Base-by-base conservation (phyloP, 1,139 yeast species). In the Trichomonascaceae sp. region DNA sequence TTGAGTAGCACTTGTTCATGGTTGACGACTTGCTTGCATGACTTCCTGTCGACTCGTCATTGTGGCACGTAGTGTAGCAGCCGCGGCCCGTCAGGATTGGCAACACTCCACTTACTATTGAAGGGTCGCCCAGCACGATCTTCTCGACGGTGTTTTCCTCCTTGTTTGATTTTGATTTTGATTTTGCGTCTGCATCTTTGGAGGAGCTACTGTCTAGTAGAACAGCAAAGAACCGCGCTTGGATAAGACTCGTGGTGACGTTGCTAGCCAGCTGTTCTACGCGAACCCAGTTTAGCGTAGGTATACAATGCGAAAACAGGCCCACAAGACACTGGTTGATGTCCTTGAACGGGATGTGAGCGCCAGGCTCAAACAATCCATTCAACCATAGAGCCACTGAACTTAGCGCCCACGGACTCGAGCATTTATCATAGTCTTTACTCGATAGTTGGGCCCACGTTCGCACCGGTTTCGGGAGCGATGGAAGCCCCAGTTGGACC, bases 211-310 rank as follows among this genome's bases (percentile, higher is more conserved):
- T 42, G 37, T 54, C 32, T n/a, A 20, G 23, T 4, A 22, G 59
- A 33, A 62, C 54, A 9, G 58, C 49, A 5, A 76, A 57, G 2
- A 76, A 78, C 5, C 67, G 67, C 28, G 60, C 63, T 1, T 41
- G 43, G 6, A 64, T 50, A 18, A 79, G 58, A 0, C 75, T 61
- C 5, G 57, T 56, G 17, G 78, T 51, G 2, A 74, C 67, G 29
- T 65, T 67, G 26, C 65, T 69, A 1, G 78, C 73, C 31, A 73
- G 59, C 29, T 66, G 64, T 13, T 75, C 76, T 17, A 80, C 68
- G 22, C 71, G 59, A 31, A 72, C 73, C 46, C 69, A 57, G 13
- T 74, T 71, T 16, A 73, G 54, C 30, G 69, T 69, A 4, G 74
- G 65, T 30, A 67, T 56, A 36, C 67, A 67, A 42, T 61, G 71